Evolutionary conservation across 345 rosid species (phyloP).

Genomic region (Nephelium lappaceum): DNA sequence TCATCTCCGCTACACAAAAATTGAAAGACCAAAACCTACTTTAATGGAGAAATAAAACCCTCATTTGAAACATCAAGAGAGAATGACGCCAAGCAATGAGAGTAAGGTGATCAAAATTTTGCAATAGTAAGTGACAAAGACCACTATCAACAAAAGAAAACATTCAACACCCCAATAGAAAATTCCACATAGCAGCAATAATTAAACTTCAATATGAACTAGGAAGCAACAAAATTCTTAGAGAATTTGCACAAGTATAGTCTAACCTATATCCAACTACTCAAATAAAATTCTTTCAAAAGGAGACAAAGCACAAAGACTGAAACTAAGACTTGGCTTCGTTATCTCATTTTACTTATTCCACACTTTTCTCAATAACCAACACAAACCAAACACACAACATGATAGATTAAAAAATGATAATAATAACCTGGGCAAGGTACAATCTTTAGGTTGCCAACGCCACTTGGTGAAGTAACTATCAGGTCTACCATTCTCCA

Average conservation of each 20-base stretch:
- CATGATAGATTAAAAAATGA: neutral
- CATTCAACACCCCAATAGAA: neutral
- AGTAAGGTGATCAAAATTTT: neutral
- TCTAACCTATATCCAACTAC: neutral
- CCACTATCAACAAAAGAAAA: neutral
- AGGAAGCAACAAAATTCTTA: neutral
- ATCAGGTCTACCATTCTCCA: constrained; percentile 76
- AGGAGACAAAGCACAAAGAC: neutral
- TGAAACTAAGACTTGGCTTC: neutral
- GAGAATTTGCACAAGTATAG: neutral
- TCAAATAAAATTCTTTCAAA: neutral
- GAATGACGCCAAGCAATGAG: neutral
- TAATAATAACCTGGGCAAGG: constrained; percentile 60
- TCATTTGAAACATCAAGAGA: neutral
- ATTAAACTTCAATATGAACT: neutral
- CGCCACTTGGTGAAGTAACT: constrained; percentile 75
- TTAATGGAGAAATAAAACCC: neutral
- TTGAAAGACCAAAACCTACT: neutral
- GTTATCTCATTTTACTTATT: neutral
- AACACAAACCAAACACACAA: constrained; percentile 12
- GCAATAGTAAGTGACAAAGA: neutral
- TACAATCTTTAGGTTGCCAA: constrained; percentile 69
- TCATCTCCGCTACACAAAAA: no score
- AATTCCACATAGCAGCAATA: neutral
- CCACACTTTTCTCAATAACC: neutral